Evolutionary conservation across 768 basidiomycete genomes (phyloP).

Genomic region (Coprinellus aureogranulatus): DNA sequence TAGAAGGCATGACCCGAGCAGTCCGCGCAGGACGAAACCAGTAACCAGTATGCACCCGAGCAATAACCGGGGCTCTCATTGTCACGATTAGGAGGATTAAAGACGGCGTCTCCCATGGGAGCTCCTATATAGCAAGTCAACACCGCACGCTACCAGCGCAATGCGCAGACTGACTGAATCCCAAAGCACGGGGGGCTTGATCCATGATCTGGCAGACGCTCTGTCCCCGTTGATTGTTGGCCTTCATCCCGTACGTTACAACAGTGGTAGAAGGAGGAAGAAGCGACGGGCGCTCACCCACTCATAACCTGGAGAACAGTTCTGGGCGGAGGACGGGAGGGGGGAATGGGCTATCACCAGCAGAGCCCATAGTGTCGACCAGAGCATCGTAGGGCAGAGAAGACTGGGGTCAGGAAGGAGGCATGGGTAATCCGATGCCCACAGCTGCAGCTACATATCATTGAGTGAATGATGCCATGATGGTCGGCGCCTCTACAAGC

Average conservation of each 20-base stretch:
- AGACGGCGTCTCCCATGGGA: background rate
- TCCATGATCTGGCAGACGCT: background rate
- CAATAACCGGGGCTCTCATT: slow-evolving; percentile 27
- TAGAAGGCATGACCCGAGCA: slow-evolving; percentile 20
- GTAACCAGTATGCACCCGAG: slow-evolving; percentile 30
- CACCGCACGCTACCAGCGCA: too few species aligned
- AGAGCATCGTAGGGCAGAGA: background rate
- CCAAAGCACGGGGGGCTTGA: too few species aligned
- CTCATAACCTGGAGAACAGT: background rate
- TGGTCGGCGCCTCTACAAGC: background rate
- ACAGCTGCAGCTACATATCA: background rate
- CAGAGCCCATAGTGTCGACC: background rate
- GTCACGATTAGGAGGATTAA: slow-evolving; percentile 14
- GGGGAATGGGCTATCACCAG: background rate
- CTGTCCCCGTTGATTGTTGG: background rate
- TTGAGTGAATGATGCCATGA: background rate
- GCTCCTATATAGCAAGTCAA: background rate
- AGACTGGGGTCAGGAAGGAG: background rate
- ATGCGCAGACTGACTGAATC: too few species aligned
- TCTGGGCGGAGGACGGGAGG: background rate
- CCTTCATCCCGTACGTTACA: background rate
- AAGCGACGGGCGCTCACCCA: background rate
- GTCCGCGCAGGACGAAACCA: slow-evolving; percentile 32
- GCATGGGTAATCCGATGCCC: background rate
- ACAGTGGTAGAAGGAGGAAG: background rate